Conservation (phyloP, 2,329 filamentous ascomycete species). For the Trichoderma atrobrunneum region DNA sequence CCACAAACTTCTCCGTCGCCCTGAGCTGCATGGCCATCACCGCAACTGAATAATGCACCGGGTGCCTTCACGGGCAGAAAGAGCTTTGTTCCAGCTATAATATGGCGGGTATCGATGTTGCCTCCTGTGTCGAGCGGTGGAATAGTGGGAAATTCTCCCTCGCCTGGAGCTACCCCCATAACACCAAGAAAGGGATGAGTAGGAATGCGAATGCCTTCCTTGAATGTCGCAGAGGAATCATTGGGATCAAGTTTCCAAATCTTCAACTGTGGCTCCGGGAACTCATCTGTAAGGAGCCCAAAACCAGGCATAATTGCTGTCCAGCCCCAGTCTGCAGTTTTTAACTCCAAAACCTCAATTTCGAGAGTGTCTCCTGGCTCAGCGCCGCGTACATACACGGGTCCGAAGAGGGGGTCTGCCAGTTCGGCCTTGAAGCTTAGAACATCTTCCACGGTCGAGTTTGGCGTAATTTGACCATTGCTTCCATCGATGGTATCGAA, state of each 20-base stretch:
- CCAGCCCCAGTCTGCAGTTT: neutral
- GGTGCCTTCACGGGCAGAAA: neutral
- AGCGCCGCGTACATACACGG: neutral
- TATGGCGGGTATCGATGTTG: constrained; percentile 6
- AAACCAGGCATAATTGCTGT: constrained; percentile 8
- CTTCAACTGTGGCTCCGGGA: neutral
- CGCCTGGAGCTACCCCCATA: neutral
- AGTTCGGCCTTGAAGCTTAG: neutral
- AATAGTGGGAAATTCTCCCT: constrained; percentile 8
- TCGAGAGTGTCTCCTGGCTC: constrained; percentile 3
- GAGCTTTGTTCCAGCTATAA: neutral
- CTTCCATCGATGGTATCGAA: constrained; percentile 6
- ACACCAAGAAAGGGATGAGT: constrained; percentile 7
- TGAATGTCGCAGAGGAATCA: neutral
- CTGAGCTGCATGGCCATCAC: constrained; percentile 5
- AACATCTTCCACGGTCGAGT: neutral
- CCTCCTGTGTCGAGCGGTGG: constrained; percentile 3
- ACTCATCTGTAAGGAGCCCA: neutral
- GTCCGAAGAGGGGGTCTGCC: neutral
- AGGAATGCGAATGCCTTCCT: constrained; percentile 5
- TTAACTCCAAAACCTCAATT: neutral
- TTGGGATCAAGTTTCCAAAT: neutral
- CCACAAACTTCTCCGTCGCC: constrained; percentile 9
- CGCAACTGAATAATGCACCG: constrained; percentile 2
- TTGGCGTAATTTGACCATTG: neutral